Percentiles rank a stretch among this genome's conserved stretches.
phyloP scores from a whole-genome alignment of 2,329 filamentous ascomycete genomes.

The Ambrosiella beaveri region DNA sequence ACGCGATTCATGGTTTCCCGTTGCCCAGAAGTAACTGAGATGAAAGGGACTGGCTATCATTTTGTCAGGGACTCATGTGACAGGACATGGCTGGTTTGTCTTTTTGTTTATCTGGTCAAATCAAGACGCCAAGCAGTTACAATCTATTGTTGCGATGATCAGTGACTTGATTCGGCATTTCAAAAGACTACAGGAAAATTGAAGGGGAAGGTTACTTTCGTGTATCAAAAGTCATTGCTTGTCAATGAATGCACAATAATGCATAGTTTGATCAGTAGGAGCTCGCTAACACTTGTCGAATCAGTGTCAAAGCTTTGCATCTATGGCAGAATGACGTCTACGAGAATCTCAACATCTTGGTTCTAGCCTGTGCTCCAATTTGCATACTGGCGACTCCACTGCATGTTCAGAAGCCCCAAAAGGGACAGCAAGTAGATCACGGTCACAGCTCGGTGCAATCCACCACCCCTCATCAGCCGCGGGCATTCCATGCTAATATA shows the following conservation, averaged over 20 bases:
- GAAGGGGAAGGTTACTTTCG: neutral
- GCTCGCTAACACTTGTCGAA: too few relatives aligned
- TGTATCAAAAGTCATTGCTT: too few relatives aligned
- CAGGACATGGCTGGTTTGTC: neutral
- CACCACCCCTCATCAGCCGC: neutral
- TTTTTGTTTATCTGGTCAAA: neutral
- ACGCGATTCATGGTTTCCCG: neutral
- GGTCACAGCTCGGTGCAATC: neutral
- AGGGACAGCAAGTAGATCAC: neutral
- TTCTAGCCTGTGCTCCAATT: too few relatives aligned
- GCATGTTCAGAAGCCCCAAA: neutral
- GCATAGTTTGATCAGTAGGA: too few relatives aligned
- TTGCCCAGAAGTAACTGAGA: neutral
- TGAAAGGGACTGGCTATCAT: neutral
- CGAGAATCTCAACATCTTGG: too few relatives aligned
- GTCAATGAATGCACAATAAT: too few relatives aligned
- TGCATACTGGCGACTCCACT: too few relatives aligned
- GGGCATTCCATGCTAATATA: neutral
- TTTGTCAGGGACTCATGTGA: neutral
- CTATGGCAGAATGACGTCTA: too few relatives aligned
- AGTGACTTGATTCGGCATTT: too few relatives aligned
- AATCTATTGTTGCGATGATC: too few relatives aligned
- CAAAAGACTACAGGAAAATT: neutral
- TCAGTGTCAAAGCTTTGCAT: too few relatives aligned
- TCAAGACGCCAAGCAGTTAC: neutral